Evolutionary conservation across 2,329 filamentous ascomycete species (phyloP), one percentile per base, ranked within the genome.

Genomic region (Talaromyces sp.): DNA sequence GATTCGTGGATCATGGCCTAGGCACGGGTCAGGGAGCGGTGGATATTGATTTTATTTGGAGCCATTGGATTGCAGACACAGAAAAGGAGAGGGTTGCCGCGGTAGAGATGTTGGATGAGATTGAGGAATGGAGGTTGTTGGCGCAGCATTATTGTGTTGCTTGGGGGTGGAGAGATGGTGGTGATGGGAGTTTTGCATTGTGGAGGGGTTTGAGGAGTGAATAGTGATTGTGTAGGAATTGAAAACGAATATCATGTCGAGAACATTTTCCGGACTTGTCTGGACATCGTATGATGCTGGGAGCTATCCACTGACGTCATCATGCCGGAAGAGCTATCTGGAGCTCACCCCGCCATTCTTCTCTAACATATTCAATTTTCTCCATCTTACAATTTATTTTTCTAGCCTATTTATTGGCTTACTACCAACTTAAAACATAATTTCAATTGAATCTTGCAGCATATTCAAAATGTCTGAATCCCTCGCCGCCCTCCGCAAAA

Each of bases 71-170:
- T 3, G 73, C 75, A 0, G 74, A 82, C 0, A 80, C 81, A 2
- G 94, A 98, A 78, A 93, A 92, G 77, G 88, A 91, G 72, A 83
- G 93, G 57, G 87, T 98, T 1, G 89, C 93, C 68, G 78, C 81
- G 11, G 76, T 97, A 31, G 93, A 99, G 76, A 93, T 95, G 72
- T 77, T 99, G 67, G 95, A 99, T 78, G 95, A 99, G 78, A 85
- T 97, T 27, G 95, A 99, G 78, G 95, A 99, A 79, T 96, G 95
- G 90, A 84, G 89, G 72, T 78, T 99, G 70, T 78, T 99, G 70
- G 91, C 93, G 0, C 87, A 85, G 68, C 95, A 99, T 81, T 99
- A 99, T 73, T 88, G 93, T 68, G 85, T 99, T 50, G 88, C 88
- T 3, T 98, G 94, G 94, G 95, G 89, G 1, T 96, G 90, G 86